Evolutionary conservation across 2,329 filamentous ascomycete genomes (phyloP), one percentile per base, ranked within the genome.

Genomic region (Neonectria ditissima): DNA sequence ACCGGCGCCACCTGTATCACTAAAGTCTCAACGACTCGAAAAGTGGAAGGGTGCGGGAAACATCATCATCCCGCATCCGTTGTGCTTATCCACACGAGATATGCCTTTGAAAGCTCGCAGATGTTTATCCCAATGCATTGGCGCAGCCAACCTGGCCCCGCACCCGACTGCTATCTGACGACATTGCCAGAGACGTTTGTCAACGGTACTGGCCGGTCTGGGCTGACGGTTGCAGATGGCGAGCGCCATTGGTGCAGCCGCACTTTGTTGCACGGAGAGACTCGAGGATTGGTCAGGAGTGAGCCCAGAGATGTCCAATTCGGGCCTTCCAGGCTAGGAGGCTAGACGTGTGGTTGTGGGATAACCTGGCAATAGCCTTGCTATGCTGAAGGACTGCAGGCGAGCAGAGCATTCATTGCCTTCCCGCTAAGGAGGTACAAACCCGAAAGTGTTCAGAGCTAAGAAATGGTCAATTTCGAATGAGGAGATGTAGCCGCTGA

Each of bases 171-270:
- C 52, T 55, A 56, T 61, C 52, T 44, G 53, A 26, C 52, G 52
- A 61, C 57, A 67, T 54, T 58, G 53, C 57, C 55, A 48, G 62
- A 45, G 58, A 51, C 24, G 45, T 50, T 59, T 58, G 55, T 55
- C 37, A 59, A 59, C 63, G 65, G 63, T 41, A 65, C 59, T 63
- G 65, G 62, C 62, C 65, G 62, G 59, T 62, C 67, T 71, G 71
- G 67, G 65, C 65, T 68, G 67, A 73, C 65, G 66, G 63, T 68
- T 67, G 64, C 69, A 68, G 64, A 69, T 63, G 55, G 52, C 34
- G 55, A 68, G 55, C 59, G 62, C 64, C 57, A 69, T 63, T 73
- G 61, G 62, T 59, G 65, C 63, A 67, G 59, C 65, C 62, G 59
- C 57, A 62, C 54, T 65, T 59, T 65, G 53, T 55, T 62, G 55